These are phyloP conservation scores for Trichosporon asahii DNA, from an alignment of 1,284 basidiomycete species.

Conservation along the genomic window DNA sequence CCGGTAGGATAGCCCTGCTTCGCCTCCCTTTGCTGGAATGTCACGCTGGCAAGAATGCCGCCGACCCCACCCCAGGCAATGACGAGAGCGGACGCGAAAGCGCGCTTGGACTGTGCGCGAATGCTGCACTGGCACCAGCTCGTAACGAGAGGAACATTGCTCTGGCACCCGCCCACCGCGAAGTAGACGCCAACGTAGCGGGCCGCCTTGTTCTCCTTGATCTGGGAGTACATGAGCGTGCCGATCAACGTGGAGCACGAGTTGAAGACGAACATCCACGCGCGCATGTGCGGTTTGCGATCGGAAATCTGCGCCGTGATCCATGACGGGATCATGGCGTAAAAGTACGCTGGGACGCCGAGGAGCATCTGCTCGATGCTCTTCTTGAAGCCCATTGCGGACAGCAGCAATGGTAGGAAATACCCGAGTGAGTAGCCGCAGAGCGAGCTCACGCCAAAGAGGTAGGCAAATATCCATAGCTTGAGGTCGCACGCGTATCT, in stretches of 20 bases:
- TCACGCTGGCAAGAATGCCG: constrained; percentile 41
- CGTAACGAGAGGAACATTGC: constrained; percentile 42
- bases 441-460: constrained; percentile 39
- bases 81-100: constrained; percentile 48
- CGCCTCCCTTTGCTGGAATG: constrained; percentile 22
- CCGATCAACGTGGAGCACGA: constrained; percentile 7
- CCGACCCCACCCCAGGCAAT: constrained; percentile 53
- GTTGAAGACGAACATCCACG: constrained; percentile 13
- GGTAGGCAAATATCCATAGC: constrained; percentile 52
- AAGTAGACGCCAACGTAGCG: constrained; percentile 53
- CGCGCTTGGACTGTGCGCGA: constrained; percentile 50
- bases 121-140: constrained; percentile 52
- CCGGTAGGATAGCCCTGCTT: constrained; percentile 19
- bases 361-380: constrained; percentile 40
- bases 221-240: constrained; percentile 18
- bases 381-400: constrained; percentile 20
- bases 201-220: constrained; percentile 31
- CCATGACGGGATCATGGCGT: constrained; percentile 45
- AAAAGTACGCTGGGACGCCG: constrained; percentile 50
- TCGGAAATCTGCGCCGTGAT: constrained; percentile 46
- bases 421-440: constrained; percentile 28
- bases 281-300: constrained; percentile 24
- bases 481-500: constrained; percentile 50
- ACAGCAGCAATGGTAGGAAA: constrained; percentile 52
- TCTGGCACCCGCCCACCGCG: constrained; percentile 44